Percentiles rank a stretch among this genome's conserved stretches.
These are phyloP conservation scores for Basidiobolus meristosporus DNA, from an alignment of 371 early-diverging fungal genomes.

Conservation along the genomic window DNA sequence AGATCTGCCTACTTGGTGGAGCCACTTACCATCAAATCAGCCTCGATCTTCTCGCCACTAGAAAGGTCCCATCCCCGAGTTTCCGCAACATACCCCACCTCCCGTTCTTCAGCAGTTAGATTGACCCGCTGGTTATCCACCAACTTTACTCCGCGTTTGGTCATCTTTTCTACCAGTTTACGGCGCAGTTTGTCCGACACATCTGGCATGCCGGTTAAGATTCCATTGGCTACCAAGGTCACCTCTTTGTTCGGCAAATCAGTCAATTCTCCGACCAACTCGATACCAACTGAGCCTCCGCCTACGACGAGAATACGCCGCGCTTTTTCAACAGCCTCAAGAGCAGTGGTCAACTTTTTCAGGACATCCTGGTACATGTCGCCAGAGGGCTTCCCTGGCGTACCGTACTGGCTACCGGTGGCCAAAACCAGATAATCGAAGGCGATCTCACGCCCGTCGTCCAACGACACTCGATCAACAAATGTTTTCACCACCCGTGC, in stretches of 20 bases:
- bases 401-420: constrained; percentile 36
- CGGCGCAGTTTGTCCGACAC: constrained; percentile 17
- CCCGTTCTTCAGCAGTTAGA: constrained; percentile 6
- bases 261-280: constrained; percentile 35
- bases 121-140: constrained; percentile 31
- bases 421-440: constrained; percentile 53
- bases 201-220: constrained; percentile 18
- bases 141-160: constrained; percentile 32
- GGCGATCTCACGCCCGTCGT: constrained; percentile 18
- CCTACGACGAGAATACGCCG: constrained; percentile 31
- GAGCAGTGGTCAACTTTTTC: constrained; percentile 2
- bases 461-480: constrained; percentile 10
- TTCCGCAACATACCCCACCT: constrained; percentile 6
- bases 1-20: no score
- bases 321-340: constrained; percentile 27
- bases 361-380: constrained; percentile 2
- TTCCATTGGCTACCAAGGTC: constrained; percentile 18
- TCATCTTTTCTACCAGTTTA: constrained; percentile 20
- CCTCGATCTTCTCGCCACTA: constrained; percentile 14
- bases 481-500: neutral
- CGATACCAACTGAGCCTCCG: constrained; percentile 44
- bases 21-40: constrained; percentile 20
- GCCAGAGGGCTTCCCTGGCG: constrained; percentile 8
- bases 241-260: constrained; percentile 26
- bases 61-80: constrained; percentile 13